Evolutionary conservation across 306 rosid genomes (phyloP).

Genomic region (Luffa aegyptiaca): DNA sequence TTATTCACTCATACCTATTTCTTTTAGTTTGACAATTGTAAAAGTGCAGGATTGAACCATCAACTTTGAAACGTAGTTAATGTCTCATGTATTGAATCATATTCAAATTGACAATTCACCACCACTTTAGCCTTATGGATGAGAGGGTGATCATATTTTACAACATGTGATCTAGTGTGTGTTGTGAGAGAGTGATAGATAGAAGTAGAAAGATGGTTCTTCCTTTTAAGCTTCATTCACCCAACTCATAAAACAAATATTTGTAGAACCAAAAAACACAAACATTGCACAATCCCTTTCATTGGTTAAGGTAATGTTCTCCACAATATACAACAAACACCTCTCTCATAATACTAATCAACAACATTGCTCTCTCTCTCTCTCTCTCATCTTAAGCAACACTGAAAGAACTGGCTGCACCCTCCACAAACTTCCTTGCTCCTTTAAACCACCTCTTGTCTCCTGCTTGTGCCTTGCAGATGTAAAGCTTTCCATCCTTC

Average conservation of each 20-base stretch:
- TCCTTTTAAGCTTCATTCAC: not conserved
- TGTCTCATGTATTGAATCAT: too few species aligned
- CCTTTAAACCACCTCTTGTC: slow-evolving; percentile 99
- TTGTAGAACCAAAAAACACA: not conserved
- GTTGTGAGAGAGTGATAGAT: too few species aligned
- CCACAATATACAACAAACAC: slow-evolving; percentile 10
- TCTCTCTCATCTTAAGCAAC: slow-evolving; percentile 41
- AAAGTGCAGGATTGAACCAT: too few species aligned
- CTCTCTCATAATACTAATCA: not conserved
- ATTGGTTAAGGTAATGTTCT: slow-evolving; percentile 5
- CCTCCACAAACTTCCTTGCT: slow-evolving; percentile 81
- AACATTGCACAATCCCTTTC: slow-evolving; percentile 8
- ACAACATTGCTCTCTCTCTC: not conserved
- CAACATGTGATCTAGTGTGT: too few species aligned
- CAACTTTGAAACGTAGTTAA: too few species aligned
- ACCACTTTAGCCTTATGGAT: too few species aligned
- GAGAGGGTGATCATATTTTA: too few species aligned
- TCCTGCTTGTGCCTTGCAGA: slow-evolving; percentile 97
- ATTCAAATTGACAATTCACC: too few species aligned
- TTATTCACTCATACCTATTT: too few species aligned
- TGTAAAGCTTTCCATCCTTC: slow-evolving; percentile 75
- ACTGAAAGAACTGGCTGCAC: slow-evolving; percentile 66
- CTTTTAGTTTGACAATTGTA: too few species aligned
- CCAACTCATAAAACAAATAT: not conserved
- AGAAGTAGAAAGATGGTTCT: not conserved